A percentile compares a stretch with the other conserved stretches of the same genome.
Evolutionary conservation across 352 stramenopile species (phyloP).

Genomic region (Phytophthora tentaculata): DNA sequence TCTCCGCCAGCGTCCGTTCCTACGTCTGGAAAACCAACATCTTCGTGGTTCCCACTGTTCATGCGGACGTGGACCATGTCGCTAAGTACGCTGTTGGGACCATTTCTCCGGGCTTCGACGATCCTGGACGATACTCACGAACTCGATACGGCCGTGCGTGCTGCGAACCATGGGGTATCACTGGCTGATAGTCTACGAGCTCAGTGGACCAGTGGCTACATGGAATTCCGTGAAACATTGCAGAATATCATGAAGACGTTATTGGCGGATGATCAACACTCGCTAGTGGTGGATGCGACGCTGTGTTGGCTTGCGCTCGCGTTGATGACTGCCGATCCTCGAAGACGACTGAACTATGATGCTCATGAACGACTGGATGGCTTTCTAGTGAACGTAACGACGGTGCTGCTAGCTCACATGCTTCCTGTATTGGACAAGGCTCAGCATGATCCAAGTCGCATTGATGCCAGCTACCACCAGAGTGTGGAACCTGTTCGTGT

Average conservation of each 20-base stretch:
- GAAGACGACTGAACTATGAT: constrained; percentile 53
- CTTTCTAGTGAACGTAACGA: constrained; percentile 71
- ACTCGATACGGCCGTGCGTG: constrained; percentile 47
- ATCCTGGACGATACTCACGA: constrained; percentile 65
- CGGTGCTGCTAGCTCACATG: constrained; percentile 50
- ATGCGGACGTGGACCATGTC: constrained; percentile 58
- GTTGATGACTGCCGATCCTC: constrained; percentile 53
- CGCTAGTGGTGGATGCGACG: constrained; percentile 64
- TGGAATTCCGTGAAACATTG: constrained; percentile 34
- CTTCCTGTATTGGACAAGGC: constrained; percentile 44
- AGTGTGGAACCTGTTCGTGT: constrained; percentile 52
- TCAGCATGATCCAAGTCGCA: constrained; percentile 22
- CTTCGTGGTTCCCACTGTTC: constrained; percentile 52
- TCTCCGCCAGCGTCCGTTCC: constrained; percentile 28
- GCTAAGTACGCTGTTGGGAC: constrained; percentile 62
- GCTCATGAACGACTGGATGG: constrained; percentile 65
- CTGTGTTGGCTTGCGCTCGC: constrained; percentile 61
- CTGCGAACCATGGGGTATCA: constrained; percentile 24
- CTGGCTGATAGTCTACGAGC: constrained; percentile 41
- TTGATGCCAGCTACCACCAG: constrained; percentile 68
- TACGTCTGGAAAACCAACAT: constrained; percentile 20
- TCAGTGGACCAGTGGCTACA: constrained; percentile 62
- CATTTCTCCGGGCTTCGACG: constrained; percentile 71
- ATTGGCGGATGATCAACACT: constrained; percentile 44
- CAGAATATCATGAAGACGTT: constrained; percentile 45